phyloP scores from a whole-genome alignment of 306 rosid genomes.

The Begonia masoniana region DNA sequence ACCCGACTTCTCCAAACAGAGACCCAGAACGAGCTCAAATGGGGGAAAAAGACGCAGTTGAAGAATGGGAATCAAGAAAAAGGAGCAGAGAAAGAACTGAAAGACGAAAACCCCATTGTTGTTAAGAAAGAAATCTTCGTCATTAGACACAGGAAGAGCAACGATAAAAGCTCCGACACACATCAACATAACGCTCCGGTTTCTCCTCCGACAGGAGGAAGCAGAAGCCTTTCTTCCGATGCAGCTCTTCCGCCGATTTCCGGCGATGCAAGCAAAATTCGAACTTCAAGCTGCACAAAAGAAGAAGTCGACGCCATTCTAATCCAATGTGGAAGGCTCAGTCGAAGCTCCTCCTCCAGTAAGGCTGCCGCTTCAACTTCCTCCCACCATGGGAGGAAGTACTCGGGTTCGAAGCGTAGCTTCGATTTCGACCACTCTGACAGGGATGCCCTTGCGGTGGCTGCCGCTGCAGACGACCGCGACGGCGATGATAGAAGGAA shows the following conservation, averaged over 20 bases:
- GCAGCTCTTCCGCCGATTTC: too few relatives aligned
- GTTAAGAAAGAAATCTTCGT: conserved; percentile 67
- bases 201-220: too few relatives aligned
- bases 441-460: conserved; percentile 16
- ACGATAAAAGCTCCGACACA: conserved; percentile 34
- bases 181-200: not conserved
- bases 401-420: conserved; percentile 81
- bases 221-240: too few relatives aligned
- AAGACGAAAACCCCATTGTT: conserved; percentile 7
- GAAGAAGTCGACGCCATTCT: conserved; percentile 93
- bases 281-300: conserved; percentile 84
- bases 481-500: conserved; percentile 9
- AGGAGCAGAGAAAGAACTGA: conserved; percentile 8
- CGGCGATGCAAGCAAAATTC: not conserved
- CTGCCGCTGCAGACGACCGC: conserved; percentile 23
- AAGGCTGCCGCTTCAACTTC: conserved; percentile 40
- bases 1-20: not conserved
- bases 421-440: conserved; percentile 54
- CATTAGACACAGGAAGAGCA: conserved; percentile 77
- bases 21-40: conserved; percentile 3
- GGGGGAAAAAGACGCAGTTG: conserved; percentile 17
- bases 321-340: conserved; percentile 83
- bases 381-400: conserved; percentile 39
- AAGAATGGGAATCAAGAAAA: conserved; percentile 16
- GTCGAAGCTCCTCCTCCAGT: conserved; percentile 75